Evolutionary conservation across 768 basidiomycete genomes (phyloP).

Genomic region (Suillus sp.): DNA sequence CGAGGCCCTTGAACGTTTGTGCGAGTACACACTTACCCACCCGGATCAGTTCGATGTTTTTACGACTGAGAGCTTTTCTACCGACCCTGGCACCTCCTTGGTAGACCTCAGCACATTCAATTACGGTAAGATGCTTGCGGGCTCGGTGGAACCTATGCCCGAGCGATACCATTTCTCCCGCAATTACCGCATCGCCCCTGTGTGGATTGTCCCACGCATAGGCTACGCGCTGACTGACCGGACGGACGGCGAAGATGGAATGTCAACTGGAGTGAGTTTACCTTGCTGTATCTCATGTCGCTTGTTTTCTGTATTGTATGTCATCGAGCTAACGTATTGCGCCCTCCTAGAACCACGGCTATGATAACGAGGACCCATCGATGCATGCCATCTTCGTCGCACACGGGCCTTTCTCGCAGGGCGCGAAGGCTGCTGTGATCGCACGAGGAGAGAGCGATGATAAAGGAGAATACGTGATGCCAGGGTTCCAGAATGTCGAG

Average conservation of each 20-base stretch:
- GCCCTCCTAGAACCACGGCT: slow-evolving; percentile 75
- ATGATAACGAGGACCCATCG: slow-evolving; percentile 72
- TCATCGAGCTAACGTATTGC: neutral
- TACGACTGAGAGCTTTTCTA: slow-evolving; percentile 17
- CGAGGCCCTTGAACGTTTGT: slow-evolving; percentile 55
- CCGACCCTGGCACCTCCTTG: slow-evolving; percentile 1
- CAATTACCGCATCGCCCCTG: slow-evolving; percentile 80
- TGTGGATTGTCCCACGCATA: slow-evolving; percentile 81
- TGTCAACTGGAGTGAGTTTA: slow-evolving; percentile 75
- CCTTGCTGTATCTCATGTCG: neutral
- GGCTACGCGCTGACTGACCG: slow-evolving; percentile 78
- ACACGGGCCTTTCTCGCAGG: slow-evolving; percentile 82
- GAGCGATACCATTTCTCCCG: slow-evolving; percentile 73
- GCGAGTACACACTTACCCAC: slow-evolving; percentile 23
- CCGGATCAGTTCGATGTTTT: slow-evolving; percentile 66
- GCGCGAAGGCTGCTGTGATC: slow-evolving; percentile 55
- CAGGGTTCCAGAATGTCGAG: slow-evolving; percentile 85
- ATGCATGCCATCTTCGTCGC: slow-evolving; percentile 94
- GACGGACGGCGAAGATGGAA: slow-evolving; percentile 56
- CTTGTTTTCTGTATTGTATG: neutral
- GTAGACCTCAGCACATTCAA: neutral
- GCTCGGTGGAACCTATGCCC: slow-evolving; percentile 58
- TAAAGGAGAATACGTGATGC: slow-evolving; percentile 65
- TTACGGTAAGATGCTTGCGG: slow-evolving; percentile 17
- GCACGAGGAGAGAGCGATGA: slow-evolving; percentile 16